phyloP scores from a whole-genome alignment of 177 flowering plant species.

The Tripterygium wilfordii region DNA sequence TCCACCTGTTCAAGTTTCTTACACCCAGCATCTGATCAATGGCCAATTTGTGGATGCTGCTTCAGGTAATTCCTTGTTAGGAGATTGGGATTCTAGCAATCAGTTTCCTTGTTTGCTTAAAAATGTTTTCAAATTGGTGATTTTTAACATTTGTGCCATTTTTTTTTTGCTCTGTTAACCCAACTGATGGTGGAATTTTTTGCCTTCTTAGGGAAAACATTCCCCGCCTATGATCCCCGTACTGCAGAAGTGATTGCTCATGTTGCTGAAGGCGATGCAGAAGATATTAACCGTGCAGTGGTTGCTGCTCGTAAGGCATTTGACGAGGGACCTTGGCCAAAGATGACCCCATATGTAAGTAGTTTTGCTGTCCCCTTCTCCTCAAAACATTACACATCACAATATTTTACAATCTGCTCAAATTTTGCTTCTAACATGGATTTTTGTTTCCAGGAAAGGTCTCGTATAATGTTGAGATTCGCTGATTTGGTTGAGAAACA shows the following conservation, averaged over 20 bases:
- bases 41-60: slow-evolving; percentile 65
- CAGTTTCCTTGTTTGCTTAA: background rate
- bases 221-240: slow-evolving; percentile 68
- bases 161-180: too few relatives aligned
- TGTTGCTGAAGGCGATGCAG: slow-evolving; percentile 69
- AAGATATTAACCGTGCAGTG: slow-evolving; percentile 71
- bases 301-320: slow-evolving; percentile 80
- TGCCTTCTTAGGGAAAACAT: slow-evolving; percentile 45
- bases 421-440: background rate
- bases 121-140: background rate
- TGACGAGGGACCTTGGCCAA: slow-evolving; percentile 89
- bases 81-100: background rate
- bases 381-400: background rate
- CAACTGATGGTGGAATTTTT: too few relatives aligned
- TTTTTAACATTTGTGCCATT: background rate
- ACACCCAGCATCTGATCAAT: slow-evolving; percentile 36
- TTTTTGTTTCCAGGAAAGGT: slow-evolving; percentile 51
- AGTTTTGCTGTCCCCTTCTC: background rate
- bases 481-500: slow-evolving; percentile 82
- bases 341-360: slow-evolving; percentile 63
- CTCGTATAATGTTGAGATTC: slow-evolving; percentile 44
- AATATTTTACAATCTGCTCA: too few relatives aligned
- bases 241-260: slow-evolving; percentile 74
- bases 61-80: slow-evolving; percentile 39
- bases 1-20: slow-evolving; percentile 29